Conservation (phyloP, 1,284 basidiomycete genomes). For the Tilletia setariae region DNA sequence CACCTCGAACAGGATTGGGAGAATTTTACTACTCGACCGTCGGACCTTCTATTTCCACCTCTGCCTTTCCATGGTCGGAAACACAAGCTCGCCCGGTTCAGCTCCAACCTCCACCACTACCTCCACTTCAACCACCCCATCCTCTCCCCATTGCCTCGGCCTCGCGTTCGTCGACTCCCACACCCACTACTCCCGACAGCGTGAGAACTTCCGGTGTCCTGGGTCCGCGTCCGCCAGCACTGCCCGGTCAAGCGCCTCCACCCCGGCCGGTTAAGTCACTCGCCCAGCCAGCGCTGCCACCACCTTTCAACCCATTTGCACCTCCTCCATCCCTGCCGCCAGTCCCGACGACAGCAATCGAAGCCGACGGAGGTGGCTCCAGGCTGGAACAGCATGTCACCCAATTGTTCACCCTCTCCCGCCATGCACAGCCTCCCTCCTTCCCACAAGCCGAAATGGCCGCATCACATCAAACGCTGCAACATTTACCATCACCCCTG, state of each 20-base stretch:
- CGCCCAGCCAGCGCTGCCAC: background rate
- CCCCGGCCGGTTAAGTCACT: background rate
- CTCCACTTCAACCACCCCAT: background rate
- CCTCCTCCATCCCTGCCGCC: background rate
- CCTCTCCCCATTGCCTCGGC: background rate
- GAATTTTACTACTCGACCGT: constrained; percentile 4
- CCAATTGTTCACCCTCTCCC: background rate
- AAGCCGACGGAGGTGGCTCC: background rate
- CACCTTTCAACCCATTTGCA: background rate
- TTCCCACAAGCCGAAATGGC: background rate
- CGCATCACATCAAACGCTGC: background rate
- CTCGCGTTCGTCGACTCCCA: background rate
- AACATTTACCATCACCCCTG: background rate
- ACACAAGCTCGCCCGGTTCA: background rate
- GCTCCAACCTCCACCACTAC: background rate
- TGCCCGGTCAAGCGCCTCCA: background rate
- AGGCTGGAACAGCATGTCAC: constrained; percentile 1
- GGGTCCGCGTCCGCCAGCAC: background rate
- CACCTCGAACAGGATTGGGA: background rate
- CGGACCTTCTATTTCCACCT: background rate
- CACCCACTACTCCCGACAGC: background rate
- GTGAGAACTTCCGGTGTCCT: background rate
- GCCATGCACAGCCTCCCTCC: background rate
- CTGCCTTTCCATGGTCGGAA: background rate
- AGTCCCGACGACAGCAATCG: background rate